Conservation (phyloP, 2,329 filamentous ascomycete genomes). For the Colletotrichum chlorophyti region DNA sequence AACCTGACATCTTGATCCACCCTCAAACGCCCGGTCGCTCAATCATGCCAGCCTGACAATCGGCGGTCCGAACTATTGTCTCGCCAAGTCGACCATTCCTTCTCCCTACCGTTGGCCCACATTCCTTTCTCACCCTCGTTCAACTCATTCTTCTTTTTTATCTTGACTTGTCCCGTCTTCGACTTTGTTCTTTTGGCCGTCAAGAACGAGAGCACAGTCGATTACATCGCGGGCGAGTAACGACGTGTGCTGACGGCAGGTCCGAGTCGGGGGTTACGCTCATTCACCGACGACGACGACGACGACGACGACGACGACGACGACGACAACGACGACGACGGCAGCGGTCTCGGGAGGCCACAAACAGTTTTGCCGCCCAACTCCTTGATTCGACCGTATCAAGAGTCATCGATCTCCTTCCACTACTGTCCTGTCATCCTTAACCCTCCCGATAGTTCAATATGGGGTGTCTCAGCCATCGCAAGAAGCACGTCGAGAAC, state of each 20-base stretch:
- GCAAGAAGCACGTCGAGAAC: constrained; percentile 68
- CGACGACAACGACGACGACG: neutral
- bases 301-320: neutral
- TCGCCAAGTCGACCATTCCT: constrained; percentile 12
- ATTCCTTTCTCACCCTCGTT: constrained; percentile 25
- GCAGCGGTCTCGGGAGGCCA: too few species aligned
- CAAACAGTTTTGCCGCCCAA: neutral
- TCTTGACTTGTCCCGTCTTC: constrained; percentile 22
- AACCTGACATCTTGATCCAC: constrained; percentile 24
- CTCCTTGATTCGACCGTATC: constrained; percentile 15
- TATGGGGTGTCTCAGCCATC: constrained; percentile 72
- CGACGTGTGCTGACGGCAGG: constrained; percentile 53
- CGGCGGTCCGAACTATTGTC: constrained; percentile 20
- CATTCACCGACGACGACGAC: constrained; percentile 4
- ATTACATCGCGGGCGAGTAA: constrained; percentile 57
- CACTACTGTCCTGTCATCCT: neutral
- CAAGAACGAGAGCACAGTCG: constrained; percentile 44
- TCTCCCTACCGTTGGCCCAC: constrained; percentile 17
- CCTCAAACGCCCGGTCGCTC: constrained; percentile 20
- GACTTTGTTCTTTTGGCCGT: constrained; percentile 27
- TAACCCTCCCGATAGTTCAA: constrained; percentile 33
- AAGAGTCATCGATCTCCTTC: constrained; percentile 20
- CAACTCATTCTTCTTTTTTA: constrained; percentile 7
- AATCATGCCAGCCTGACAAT: constrained; percentile 22
- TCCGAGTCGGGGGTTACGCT: constrained; percentile 34